phyloP scores from a whole-genome alignment of 148 eudicot genomes.

The Amaranthus hypochondriacus region DNA sequence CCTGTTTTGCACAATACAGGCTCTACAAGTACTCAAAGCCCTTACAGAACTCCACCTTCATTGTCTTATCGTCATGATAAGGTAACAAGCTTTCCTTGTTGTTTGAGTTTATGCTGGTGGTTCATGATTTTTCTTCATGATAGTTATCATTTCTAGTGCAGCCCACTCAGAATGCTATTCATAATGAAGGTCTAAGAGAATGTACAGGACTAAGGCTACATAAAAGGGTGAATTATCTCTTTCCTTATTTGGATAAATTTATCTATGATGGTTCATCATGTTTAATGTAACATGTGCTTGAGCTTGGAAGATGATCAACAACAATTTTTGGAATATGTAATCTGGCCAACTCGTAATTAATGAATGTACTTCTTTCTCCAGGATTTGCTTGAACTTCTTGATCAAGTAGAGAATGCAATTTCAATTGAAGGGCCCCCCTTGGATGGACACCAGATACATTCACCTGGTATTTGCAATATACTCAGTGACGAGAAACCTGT shows the following conservation, averaged over 20 bases:
- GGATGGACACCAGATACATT: conserved; percentile 15
- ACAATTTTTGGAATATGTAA: background rate
- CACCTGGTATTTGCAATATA: conserved; percentile 25
- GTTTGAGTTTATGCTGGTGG: background rate
- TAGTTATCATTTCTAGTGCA: conserved; percentile 32
- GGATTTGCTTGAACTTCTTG: conserved; percentile 89
- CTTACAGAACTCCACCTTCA: conserved; percentile 85
- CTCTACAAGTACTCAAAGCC: conserved; percentile 43
- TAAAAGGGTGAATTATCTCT: conserved; percentile 52
- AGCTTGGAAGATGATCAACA: background rate
- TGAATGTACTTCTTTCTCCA: conserved; percentile 23
- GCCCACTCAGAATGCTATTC: conserved; percentile 34
- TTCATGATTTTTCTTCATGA: conserved; percentile 4
- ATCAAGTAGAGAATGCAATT: conserved; percentile 79
- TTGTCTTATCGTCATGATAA: conserved; percentile 58
- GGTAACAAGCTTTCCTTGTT: conserved; percentile 34
- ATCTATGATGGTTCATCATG: background rate
- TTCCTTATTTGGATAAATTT: background rate
- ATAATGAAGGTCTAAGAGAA: conserved; percentile 30
- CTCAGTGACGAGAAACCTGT: conserved; percentile 21
- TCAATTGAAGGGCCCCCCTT: conserved; percentile 44
- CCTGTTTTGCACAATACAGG: conserved; percentile 26
- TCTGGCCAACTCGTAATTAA: conserved; percentile 2
- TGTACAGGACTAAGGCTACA: conserved; percentile 61
- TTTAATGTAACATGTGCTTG: background rate